A percentile compares a stretch with the other conserved stretches of the same genome.
phyloP scores from a whole-genome alignment of 2,329 filamentous ascomycete species.

The Alternaria metachromatica region DNA sequence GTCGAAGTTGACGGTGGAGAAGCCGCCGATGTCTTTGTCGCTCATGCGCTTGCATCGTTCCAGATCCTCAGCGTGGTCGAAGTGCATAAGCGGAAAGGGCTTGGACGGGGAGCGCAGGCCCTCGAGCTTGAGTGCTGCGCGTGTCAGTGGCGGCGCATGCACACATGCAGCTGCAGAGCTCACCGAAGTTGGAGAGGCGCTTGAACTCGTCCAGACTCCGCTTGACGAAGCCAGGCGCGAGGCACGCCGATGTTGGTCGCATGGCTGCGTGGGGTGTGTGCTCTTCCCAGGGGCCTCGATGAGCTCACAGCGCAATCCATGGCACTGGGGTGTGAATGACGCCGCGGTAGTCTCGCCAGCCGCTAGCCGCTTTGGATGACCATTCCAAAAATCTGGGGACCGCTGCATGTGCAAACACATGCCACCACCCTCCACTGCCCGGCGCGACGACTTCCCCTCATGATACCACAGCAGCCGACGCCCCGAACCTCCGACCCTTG shows the following conservation, averaged over 20 bases:
- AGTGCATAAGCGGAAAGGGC: constrained; percentile 70
- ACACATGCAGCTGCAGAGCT: constrained; percentile 29
- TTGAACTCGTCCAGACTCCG: constrained; percentile 66
- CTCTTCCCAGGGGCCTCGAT: background rate
- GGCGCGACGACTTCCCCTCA: background rate
- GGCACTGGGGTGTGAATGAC: constrained; percentile 14
- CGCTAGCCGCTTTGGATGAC: constrained; percentile 26
- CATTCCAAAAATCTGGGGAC: constrained; percentile 25
- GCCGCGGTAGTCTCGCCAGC: constrained; percentile 18
- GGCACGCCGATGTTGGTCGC: constrained; percentile 45
- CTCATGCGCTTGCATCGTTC: constrained; percentile 75
- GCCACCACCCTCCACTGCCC: constrained; percentile 3
- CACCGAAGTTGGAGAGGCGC: constrained; percentile 63
- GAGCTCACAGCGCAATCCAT: constrained; percentile 14
- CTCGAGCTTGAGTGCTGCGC: constrained; percentile 71
- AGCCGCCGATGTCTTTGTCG: constrained; percentile 86
- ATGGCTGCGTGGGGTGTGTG: constrained; percentile 28
- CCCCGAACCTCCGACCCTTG: background rate
- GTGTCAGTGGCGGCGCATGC: constrained; percentile 37
- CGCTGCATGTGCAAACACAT: constrained; percentile 5
- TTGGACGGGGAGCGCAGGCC: constrained; percentile 69
- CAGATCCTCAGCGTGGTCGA: constrained; percentile 58
- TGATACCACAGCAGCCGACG: background rate
- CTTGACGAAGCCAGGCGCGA: constrained; percentile 61
- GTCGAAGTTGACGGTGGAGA: constrained; percentile 76